Evolutionary conservation across 1,284 basidiomycete genomes (phyloP), one percentile per base, ranked within the genome.

Genomic region (Phylloporus sp.): DNA sequence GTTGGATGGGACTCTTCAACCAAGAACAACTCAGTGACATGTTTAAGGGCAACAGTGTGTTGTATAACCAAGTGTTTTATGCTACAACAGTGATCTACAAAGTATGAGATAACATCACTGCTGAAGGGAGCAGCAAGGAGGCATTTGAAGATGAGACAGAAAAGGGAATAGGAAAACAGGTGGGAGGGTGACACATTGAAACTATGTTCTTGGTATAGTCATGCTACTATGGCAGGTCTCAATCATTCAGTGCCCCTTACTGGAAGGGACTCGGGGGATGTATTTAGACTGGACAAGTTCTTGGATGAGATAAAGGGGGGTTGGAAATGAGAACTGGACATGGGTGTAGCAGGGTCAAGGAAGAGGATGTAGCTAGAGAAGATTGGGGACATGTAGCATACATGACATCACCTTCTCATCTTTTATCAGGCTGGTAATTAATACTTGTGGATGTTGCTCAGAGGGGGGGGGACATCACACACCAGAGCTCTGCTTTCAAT

Each of bases 31-130:
- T 98, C 43, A 87, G 91, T 0, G 86, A 85, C 47, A 88, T 86
- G 60, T 98, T 98, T 80, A 98, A 90, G 39, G 94, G 96, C 74
- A 96, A 98, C 63, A 97, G 99, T 83, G 95, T 92, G 74, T 82
- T 99, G 32, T 99, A 98, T 82, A 98, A 99, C 80, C 91, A 91
- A 71, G 96, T 98, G 4, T 84, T 99, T 59, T 99, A 93, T 8
- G 98, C 98, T 11, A 97, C 96, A 0, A 96, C 97, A 5, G 97
- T 97, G 23, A 99, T 99, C 73, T 99, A 99, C 85, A 96, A 97
- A 80, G 94, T 97, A 1, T 88, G 92, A 14, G 94, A 94, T 0
- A 92, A 94, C 69, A 94, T 96, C 60, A 80, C 88, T 10, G 56
- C 76, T 4, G 94, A 78, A 64, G 77, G 91, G 73, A 93, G 91